Conservation (phyloP, 305 asterid species). For the Plantago lanceolata region DNA sequence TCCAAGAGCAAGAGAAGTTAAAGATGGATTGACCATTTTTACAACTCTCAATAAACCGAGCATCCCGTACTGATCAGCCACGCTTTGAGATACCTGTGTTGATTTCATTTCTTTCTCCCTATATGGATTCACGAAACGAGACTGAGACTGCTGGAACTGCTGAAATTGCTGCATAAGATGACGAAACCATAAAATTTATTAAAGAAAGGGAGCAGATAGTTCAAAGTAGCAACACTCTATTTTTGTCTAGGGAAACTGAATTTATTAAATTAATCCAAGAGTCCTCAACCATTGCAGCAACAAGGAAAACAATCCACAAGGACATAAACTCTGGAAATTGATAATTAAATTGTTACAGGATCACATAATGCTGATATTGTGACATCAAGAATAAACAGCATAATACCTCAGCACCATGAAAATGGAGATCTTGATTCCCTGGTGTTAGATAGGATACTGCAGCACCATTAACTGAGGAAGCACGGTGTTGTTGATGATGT, state of each 20-base stretch:
- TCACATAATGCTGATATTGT: conserved; percentile 14
- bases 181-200: conserved; percentile 36
- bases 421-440: conserved; percentile 67
- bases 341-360: not conserved
- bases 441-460: conserved; percentile 57
- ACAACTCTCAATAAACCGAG: conserved; percentile 64
- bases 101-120: conserved; percentile 60
- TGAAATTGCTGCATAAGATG: conserved; percentile 60
- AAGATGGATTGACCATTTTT: conserved; percentile 55
- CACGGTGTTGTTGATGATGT: conserved; percentile 54
- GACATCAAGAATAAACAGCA: conserved; percentile 6
- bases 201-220: not conserved
- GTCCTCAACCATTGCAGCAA: conserved; percentile 10
- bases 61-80: conserved; percentile 65
- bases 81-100: conserved; percentile 40
- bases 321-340: not conserved
- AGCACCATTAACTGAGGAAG: conserved; percentile 53
- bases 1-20: conserved; percentile 74
- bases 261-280: conserved; percentile 13
- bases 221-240: conserved; percentile 20
- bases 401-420: conserved; percentile 70
- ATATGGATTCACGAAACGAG: conserved; percentile 54
- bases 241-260: conserved; percentile 26
- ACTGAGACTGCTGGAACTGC: conserved; percentile 69
- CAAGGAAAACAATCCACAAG: conserved; percentile 10